A percentile compares a stretch with the other conserved stretches of the same genome.
These are phyloP conservation scores for Phytopythium chamaehyphon DNA, from an alignment of 352 stramenopile species.

Conservation along the genomic window DNA sequence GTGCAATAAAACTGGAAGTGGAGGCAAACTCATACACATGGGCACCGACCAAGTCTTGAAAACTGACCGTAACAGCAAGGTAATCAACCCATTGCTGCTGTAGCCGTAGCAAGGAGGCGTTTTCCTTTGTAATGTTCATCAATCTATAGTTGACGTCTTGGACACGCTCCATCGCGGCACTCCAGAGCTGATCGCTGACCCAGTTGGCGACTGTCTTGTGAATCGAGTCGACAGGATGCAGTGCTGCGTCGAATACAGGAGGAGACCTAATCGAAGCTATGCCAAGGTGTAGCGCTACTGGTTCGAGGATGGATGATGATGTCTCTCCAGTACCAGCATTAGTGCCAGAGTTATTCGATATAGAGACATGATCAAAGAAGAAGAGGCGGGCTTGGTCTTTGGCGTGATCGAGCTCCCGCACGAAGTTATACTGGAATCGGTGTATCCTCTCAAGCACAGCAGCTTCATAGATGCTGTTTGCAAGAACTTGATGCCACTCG, in stretches of 20 bases:
- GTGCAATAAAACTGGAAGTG: slow-evolving; percentile 8
- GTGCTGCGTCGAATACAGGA: slow-evolving; percentile 2
- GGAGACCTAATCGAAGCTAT: neutral
- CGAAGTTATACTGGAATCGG: slow-evolving; percentile 39
- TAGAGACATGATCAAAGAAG: slow-evolving; percentile 16
- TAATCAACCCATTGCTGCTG: slow-evolving; percentile 24
- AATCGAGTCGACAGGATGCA: neutral
- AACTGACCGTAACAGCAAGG: slow-evolving; percentile 20
- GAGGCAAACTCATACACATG: slow-evolving; percentile 51
- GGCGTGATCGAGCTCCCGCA: slow-evolving; percentile 11
- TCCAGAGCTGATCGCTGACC: slow-evolving; percentile 22
- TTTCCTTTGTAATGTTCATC: slow-evolving; percentile 2
- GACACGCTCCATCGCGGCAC: neutral
- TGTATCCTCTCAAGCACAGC: slow-evolving; percentile 36
- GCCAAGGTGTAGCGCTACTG: slow-evolving; percentile 19
- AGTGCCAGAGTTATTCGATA: too few relatives aligned
- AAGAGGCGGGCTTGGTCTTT: slow-evolving; percentile 17
- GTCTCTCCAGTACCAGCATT: too few relatives aligned
- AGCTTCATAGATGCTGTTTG: slow-evolving; percentile 33
- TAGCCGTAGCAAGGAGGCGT: slow-evolving; percentile 13
- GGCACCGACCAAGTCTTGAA: slow-evolving; percentile 30
- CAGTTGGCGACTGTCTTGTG: slow-evolving; percentile 29
- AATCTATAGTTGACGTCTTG: slow-evolving; percentile 4
- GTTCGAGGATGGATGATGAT: slow-evolving; percentile 12
- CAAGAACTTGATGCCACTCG: slow-evolving; percentile 33